A percentile compares a stretch with the other conserved stretches of the same genome.
These are phyloP conservation scores for Trichoderma sp. DNA, from an alignment of 2,329 filamentous ascomycete genomes.

Conservation along the genomic window DNA sequence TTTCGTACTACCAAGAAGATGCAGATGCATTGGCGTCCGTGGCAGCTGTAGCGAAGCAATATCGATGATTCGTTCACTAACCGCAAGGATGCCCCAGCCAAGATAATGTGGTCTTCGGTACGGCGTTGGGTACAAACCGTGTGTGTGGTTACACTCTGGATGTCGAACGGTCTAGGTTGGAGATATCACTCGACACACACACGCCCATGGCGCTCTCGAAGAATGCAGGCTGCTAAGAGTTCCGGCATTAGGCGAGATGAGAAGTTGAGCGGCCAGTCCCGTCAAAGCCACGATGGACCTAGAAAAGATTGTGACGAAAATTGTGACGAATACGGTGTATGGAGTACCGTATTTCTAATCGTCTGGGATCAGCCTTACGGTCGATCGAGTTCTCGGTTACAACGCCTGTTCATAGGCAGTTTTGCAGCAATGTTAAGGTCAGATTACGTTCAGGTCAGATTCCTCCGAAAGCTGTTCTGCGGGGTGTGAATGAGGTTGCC, in stretches of 20 bases:
- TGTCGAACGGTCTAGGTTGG: neutral
- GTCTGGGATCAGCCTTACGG: neutral
- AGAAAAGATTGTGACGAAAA: neutral
- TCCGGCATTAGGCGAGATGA: neutral
- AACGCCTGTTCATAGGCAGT: neutral
- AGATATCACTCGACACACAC: neutral
- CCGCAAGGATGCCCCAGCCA: constrained; percentile 5
- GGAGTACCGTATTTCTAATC: neutral
- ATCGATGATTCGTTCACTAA: neutral
- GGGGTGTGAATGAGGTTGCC: neutral
- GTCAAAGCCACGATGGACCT: neutral
- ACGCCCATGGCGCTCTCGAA: neutral
- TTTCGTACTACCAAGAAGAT: neutral
- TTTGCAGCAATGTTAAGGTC: neutral
- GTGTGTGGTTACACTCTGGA: neutral
- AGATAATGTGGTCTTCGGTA: neutral
- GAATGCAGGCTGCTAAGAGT: neutral
- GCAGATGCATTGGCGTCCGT: constrained; percentile 1
- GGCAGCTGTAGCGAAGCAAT: neutral
- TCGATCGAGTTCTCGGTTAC: neutral
- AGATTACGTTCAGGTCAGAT: neutral
- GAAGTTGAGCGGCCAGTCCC: neutral
- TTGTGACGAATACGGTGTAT: neutral
- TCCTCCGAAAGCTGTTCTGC: neutral
- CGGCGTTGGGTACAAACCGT: neutral